Evolutionary conservation across 805 yeast genomes (phyloP), one percentile per base, ranked within the genome.

Genomic region (Saccharomycopsis sp.): DNA sequence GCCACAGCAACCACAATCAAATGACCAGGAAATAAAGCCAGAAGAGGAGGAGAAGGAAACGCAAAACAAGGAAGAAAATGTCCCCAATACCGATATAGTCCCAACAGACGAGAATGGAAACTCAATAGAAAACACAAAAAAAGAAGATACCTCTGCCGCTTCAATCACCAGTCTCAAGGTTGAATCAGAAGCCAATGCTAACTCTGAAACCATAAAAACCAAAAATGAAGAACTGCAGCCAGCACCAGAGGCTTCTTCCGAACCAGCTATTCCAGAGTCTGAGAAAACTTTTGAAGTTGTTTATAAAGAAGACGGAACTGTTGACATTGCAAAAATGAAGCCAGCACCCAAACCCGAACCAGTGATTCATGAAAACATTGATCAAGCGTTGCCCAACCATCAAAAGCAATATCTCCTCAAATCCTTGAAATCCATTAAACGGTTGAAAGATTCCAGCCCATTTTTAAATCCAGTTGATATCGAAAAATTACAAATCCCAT

Each of bases 401-500:
- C 97, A 92, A 61, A 71, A 73, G 52, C 81, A 80, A 54, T 88
- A 80, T 55, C 85, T 89, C 1, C 51, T 74, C 15, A 81, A 84
- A 48, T 74, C 88, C 2, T 69, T 92, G 38, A 84, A 88, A 53
- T 88, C 94, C 9, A 80, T 92, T 48, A 86, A 83, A 59, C 68
- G 97, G 48, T 70, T 89, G 54, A 85, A 87, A 60, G 98, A 92
- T 62, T 94, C 97, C 1, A 75, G 69, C 12, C 97, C 97, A 2
- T 92, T 92, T 56, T 56, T 85, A 34, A 74, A 67, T 38, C 98
- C 98, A 0, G 98, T 92, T 16, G 97, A 92, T 58, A 82, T 74
- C 3, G 79, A 81, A 36, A 86, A 84, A 56, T 73, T 86, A 47
- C 86, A 88, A 54, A 83, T 92, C 42, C 98, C 98, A 3, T 76